Evolutionary conservation across 1,139 yeast genomes (phyloP).

Genomic region (Saccharomyces hybrid): DNA sequence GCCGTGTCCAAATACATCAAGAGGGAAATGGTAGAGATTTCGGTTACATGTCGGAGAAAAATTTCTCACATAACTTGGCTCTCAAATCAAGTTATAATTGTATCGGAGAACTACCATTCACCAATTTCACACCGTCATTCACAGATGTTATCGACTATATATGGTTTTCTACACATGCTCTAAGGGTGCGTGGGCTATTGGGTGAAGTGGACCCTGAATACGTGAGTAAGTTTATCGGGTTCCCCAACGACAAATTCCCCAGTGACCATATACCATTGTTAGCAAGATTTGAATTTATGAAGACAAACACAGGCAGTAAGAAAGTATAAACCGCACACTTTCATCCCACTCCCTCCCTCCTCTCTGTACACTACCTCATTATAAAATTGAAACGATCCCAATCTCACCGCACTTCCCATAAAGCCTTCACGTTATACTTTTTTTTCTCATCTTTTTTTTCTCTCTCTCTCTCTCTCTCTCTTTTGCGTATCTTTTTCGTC

Average conservation of each 20-base stretch:
- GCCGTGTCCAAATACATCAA: slow-evolving; percentile 61
- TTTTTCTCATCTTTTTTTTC: background rate
- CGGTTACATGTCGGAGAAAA: slow-evolving; percentile 86
- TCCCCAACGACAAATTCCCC: slow-evolving; percentile 91
- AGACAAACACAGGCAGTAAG: slow-evolving; percentile 33
- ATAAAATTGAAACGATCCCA: background rate
- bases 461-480: background rate
- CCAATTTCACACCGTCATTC: slow-evolving; percentile 89
- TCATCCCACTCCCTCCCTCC: background rate
- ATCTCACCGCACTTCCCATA: background rate
- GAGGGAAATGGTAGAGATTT: slow-evolving; percentile 85
- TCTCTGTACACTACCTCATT: background rate
- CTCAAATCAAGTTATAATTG: slow-evolving; percentile 79
- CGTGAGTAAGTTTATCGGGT: slow-evolving; percentile 70
- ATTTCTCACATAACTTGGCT: slow-evolving; percentile 73
- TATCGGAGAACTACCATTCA: slow-evolving; percentile 86
- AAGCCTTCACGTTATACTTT: background rate
- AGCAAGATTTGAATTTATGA: slow-evolving; percentile 67
- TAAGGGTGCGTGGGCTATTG: slow-evolving; percentile 77
- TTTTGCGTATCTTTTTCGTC: background rate
- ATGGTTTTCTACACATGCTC: slow-evolving; percentile 78
- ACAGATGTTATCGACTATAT: slow-evolving; percentile 91
- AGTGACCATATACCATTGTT: slow-evolving; percentile 89
- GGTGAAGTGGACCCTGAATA: slow-evolving; percentile 81
- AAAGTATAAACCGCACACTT: slow-evolving; percentile 16